Base-by-base conservation (phyloP, 108 stramenopile species). In the Chaetoceros muelleri region DNA sequence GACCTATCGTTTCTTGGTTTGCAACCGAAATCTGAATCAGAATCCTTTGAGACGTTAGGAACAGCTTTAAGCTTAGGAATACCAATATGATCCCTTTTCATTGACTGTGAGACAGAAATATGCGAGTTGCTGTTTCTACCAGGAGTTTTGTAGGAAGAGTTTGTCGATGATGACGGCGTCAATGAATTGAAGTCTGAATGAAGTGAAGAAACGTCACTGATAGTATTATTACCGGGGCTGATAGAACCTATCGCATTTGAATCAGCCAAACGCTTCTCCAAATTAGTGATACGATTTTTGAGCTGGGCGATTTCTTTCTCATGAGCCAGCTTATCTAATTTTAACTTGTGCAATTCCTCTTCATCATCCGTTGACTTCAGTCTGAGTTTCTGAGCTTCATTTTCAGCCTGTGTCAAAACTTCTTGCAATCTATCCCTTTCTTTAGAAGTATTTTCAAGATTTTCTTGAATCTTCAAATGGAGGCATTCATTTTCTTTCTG, bases 401-500 rank as follows among this genome's bases (percentile, higher is more conserved):
- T 67, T 51, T 84, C 82, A 0, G 66, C 67, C n/a, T 53, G 34
- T 17, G 31, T 31, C 16, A 80, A 55, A 1, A 71, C 58, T 34
- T 84, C 79, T 25, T 62, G 52, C n/a, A 70, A 67, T 48, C 63
- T 74, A 10, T 44, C 40, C 24, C 55, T 63, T 20, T 78, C 69
- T 57, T 80, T 72, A n/a, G 54, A 18, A 5, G 59, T 10, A 18
- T 30, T 46, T 8, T 69, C 55, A 26, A 70, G 55, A 28, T 46
- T 46, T 8, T 60, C 58, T 24, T 57, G 30, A 10, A 84, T 65
- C 52, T 76, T 58, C n/a, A 51, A 51, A 53, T 84, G 82, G 48
- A 84, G 71, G 3, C 58, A 40, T 46, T 78, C 57, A 57, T 80
- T 84, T 44, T 80, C 76, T 44, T 64, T 55, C 16, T 61, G 76